These are phyloP conservation scores for Elsinoe perseae DNA, from an alignment of 2,329 filamentous ascomycete genomes.

Conservation along the genomic window DNA sequence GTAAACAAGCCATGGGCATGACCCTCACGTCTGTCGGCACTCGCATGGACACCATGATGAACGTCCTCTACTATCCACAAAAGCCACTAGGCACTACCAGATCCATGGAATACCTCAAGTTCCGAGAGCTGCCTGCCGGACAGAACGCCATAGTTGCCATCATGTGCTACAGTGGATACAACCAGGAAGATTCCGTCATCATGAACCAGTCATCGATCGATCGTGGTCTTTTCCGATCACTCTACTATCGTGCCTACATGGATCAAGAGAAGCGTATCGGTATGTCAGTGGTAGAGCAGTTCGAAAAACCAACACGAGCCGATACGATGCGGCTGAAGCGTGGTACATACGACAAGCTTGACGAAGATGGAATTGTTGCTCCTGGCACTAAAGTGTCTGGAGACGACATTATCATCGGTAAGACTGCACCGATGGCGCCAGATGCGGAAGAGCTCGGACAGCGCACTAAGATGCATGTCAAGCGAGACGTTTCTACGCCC, in stretches of 20 bases:
- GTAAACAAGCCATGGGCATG: constrained; percentile 99
- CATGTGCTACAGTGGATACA: constrained; percentile 95
- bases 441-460: constrained; percentile 92
- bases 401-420: constrained; percentile 98
- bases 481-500: constrained; percentile 92
- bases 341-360: constrained; percentile 64
- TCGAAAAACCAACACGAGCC: constrained; percentile 85
- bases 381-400: constrained; percentile 92
- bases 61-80: constrained; percentile 97
- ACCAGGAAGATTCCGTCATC: constrained; percentile 99
- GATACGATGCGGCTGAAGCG: constrained; percentile 91
- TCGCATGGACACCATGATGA: constrained; percentile 99
- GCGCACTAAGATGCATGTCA: constrained; percentile 79
- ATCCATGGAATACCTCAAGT: constrained; percentile 98
- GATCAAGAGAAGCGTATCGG: constrained; percentile 96
- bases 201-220: constrained; percentile 99
- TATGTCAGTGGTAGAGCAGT: constrained; percentile 83
- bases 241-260: constrained; percentile 96
- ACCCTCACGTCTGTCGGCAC: constrained; percentile 95
- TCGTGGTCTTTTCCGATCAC: constrained; percentile 88
- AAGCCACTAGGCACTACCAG: constrained; percentile 93
- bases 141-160: constrained; percentile 99
- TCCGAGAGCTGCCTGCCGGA: constrained; percentile 90
- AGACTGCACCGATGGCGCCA: constrained; percentile 88
- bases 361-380: constrained; percentile 89